These are phyloP conservation scores for Pseudopyricularia cyperi DNA, from an alignment of 2,329 filamentous ascomycete species.

Conservation along the genomic window DNA sequence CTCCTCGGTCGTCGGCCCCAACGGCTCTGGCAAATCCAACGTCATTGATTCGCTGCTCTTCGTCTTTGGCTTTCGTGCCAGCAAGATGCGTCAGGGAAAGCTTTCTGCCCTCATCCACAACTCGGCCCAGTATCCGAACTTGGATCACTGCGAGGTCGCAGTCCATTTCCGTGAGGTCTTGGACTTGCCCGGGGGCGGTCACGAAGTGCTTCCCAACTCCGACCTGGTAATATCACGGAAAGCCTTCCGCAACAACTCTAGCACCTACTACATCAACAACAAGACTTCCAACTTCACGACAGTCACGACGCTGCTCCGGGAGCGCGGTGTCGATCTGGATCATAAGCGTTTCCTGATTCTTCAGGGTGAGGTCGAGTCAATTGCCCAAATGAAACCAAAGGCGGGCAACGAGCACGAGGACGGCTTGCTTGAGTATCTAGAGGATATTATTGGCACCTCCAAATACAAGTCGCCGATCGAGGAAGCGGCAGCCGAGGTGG, in stretches of 20 bases:
- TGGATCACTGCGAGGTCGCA: conserved; percentile 88
- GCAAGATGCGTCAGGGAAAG: conserved; percentile 98
- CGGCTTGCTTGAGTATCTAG: conserved; percentile 87
- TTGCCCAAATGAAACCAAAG: conserved; percentile 98
- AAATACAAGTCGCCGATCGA: conserved; percentile 98
- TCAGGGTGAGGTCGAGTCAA: conserved; percentile 95
- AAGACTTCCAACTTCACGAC: conserved; percentile 84
- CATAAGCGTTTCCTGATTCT: conserved; percentile 97
- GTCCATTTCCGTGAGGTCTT: conserved; percentile 95
- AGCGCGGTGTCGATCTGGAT: conserved; percentile 85
- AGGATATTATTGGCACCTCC: conserved; percentile 97
- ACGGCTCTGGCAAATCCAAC: conserved; percentile 96
- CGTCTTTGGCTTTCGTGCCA: conserved; percentile 97
- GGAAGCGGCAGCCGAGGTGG: conserved; percentile 79
- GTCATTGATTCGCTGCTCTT: conserved; percentile 97
- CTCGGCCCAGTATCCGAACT: conserved; percentile 71
- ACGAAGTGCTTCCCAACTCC: conserved; percentile 70
- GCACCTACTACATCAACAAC: conserved; percentile 94
- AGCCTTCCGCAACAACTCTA: conserved; percentile 95
- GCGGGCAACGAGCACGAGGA: conserved; percentile 92
- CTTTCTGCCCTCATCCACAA: conserved; percentile 97
- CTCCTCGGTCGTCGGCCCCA: conserved; percentile 93
- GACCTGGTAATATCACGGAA: conserved; percentile 77
- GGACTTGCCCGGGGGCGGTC: conserved; percentile 65
- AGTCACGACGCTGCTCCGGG: conserved; percentile 76